These are phyloP conservation scores for Rhizopus delemar DNA, from an alignment of 371 early-diverging fungal species.

Conservation along the genomic window DNA sequence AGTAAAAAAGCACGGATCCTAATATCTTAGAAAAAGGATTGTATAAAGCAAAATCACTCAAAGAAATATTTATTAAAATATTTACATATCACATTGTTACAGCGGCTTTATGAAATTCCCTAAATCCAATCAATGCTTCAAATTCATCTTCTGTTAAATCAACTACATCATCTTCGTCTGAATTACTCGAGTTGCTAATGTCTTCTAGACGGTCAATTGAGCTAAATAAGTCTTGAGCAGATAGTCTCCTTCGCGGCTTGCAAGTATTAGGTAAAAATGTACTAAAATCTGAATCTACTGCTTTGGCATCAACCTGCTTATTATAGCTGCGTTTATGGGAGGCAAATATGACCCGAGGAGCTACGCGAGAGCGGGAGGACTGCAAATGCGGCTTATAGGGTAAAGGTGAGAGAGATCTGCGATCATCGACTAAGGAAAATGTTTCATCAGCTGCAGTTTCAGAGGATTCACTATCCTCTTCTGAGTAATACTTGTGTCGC, in stretches of 20 bases:
- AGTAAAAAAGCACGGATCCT: too few species aligned
- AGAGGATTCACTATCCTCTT: too few species aligned
- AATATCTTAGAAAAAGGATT: too few species aligned
- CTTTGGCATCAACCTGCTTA: not conserved
- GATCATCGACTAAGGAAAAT: not conserved
- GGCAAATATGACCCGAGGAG: not conserved
- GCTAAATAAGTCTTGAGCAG: conserved; percentile 43
- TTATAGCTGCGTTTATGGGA: not conserved
- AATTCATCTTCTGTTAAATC: conserved; percentile 46
- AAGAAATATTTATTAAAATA: not conserved
- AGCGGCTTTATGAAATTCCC: conserved; percentile 24
- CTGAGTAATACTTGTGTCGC: too few species aligned
- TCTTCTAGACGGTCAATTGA: conserved; percentile 36
- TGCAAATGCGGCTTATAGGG: not conserved
- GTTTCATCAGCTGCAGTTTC: too few species aligned
- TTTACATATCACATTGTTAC: conserved; percentile 6
- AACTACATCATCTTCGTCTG: conserved; percentile 23
- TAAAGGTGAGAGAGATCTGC: not conserved
- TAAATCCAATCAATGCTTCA: conserved; percentile 48
- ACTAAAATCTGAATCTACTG: not conserved
- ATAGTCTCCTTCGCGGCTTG: conserved; percentile 31
- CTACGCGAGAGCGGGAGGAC: not conserved
- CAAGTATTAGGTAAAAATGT: not conserved
- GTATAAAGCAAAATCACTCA: too few species aligned
- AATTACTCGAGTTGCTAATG: not conserved